Base-by-base conservation (phyloP, 2,329 filamentous ascomycete genomes). In the Botrytis galanthina region DNA sequence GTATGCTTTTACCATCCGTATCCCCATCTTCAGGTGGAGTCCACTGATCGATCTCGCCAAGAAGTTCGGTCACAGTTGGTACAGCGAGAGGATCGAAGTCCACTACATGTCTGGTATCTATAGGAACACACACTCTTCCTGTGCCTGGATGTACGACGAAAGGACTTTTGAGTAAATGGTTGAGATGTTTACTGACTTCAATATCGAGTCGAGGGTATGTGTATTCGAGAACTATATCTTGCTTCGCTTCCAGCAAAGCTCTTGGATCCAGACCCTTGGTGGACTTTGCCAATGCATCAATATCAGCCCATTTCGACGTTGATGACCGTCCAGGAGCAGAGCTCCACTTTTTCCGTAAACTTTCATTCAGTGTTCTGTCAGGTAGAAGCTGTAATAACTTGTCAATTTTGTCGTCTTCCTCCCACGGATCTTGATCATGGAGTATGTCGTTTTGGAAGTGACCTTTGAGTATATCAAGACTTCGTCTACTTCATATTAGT, bases 101-200 rank as follows among this genome's bases (percentile, higher is more conserved):
- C 67, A 96, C 93, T 0, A 95, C 87, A 8, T 84, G 86, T 51
- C 85, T 84, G 1, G 90, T 88, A 81, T 98, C 93, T 79, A 99
- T 98, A 2, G 96, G 96, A 70, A 99, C 96, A 84, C 96, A 99
- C 10, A 99, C 93, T 72, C 95, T 86, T 0, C 96, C 95, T 0
- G 96, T 99, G 29, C 94, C 94, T 0, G 96, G 96, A 81, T 99
- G 96, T 54, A 99, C 91, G 75, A 98, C 95, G 80, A 99, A 99
- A 0, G 96, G 96, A 75, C 92, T 95, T 82, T 99, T 99, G 78
- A 99, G 90, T 87, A 99, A 89, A 87, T 99, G 96, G 84, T 98
- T 98, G 73, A 97, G 89, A 82, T 98, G 97, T 86, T 98, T 98
- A 81, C 93, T 96, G 81, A 99, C 96, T 83, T 97, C 94, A 75